Evolutionary conservation across 2,329 filamentous ascomycete species (phyloP), one percentile per base, ranked within the genome.

Genomic region (Kalmusia sp.): DNA sequence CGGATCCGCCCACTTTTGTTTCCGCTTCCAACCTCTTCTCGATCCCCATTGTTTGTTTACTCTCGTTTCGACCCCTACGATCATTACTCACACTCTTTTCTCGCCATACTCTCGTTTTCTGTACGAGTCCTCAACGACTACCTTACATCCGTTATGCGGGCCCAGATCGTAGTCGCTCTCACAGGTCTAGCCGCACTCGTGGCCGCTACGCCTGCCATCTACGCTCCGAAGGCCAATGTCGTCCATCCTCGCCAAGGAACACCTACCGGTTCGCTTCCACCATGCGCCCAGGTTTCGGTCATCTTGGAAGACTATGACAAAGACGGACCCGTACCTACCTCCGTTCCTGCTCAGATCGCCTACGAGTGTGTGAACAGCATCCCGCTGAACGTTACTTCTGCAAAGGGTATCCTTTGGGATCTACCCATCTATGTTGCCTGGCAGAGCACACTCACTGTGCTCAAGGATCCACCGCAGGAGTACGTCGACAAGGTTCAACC

Each of bases 401-500:
- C 70, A 47, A 73, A 73, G 49, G 63, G 57, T 2, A 63, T 80
- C 30, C 57, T 81, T 38, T 59, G 72, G 6, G 70, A 71, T 1
- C 63, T 80, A 11, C 70, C 71, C 14, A 75, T 77, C 3, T 80
- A 77, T 53, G 61, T 80, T 19, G 54, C 78, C 12, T 80, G 78
- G 78, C 79, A 81, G 63, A 77, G 76, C 34, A 80, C 77, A 3
- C 63, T 77, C n/a, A 66, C 69, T 14, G 74, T 67, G 24, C 62
- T 81, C 38, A 76, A 76, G 52, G 63, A 78, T 14, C 79, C 79
- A 2, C 79, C 79, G 5, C 64, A 69, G 4, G 78, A 80, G 52
- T 81, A 80, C 43, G 72, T 63, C 1, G 70, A 75, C 51, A 80
- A 80, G 59, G 69, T 81, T 1, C 78, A 80, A 54, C 64, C 69